These are phyloP conservation scores for Salvia sclarea DNA, from an alignment of 305 asterid species.

Conservation along the genomic window DNA sequence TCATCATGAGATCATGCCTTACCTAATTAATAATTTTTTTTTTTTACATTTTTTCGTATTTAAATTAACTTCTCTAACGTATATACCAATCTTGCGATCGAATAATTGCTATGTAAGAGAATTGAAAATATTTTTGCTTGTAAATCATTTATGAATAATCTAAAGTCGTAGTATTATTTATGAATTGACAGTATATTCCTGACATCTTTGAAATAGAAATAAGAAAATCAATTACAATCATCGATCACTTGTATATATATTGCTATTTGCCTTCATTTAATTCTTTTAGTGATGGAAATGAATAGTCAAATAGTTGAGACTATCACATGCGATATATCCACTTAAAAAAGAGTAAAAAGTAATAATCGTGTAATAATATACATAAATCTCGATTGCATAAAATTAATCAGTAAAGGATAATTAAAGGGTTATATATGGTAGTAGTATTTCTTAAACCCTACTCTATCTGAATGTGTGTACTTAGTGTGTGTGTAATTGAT, in stretches of 20 bases:
- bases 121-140: neutral
- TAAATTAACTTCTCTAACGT: neutral
- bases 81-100: neutral
- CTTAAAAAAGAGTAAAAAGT: too few relatives aligned
- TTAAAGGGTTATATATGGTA: too few relatives aligned
- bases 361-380: too few relatives aligned
- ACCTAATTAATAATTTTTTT: slow-evolving; percentile 12
- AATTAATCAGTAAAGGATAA: too few relatives aligned
- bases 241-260: too few relatives aligned
- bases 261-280: neutral
- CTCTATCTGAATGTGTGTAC: too few relatives aligned
- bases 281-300: neutral
- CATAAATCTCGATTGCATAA: neutral
- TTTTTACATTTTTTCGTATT: neutral
- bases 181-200: too few relatives aligned
- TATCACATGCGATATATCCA: neutral
- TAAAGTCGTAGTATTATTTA: neutral
- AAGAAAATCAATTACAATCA: too few relatives aligned
- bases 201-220: too few relatives aligned
- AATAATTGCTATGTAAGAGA: neutral
- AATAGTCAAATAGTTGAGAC: neutral
- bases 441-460: neutral
- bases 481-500: neutral
- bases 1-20: slow-evolving; percentile 21
- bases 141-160: neutral